Base-by-base conservation (phyloP, 495 filamentous ascomycete species). In the Trichoderma reesei region DNA sequence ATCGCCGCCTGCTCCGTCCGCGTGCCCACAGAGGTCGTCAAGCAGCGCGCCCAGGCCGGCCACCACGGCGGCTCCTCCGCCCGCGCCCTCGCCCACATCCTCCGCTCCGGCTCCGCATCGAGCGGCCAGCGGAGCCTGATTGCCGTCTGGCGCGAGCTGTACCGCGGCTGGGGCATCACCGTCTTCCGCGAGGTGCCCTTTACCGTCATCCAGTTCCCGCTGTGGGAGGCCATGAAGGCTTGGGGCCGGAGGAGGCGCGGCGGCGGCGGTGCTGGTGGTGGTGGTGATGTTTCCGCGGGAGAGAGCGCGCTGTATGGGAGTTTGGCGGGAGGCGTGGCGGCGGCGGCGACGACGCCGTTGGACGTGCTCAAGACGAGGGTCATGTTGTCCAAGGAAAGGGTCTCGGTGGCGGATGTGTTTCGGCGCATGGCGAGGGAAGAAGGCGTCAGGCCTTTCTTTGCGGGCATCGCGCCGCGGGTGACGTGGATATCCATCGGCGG, bases 311-410 rank as follows among this genome's bases (percentile, higher is more conserved):
- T 96, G 51, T 94, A 95, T 72, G 94, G 94, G 8, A 90, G 87
- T 67, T 68, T 92, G 31, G 84, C 90, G 26, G 94, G 94, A 6
- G 91, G 88, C 0, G 82, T 96, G 62, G 90, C 94, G 34, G 94
- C 94, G 5, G 92, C 84, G 2, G 72, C 93, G 65, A 98, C 94
- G 48, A 98, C 94, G 64, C 94, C 94, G 64, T 71, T 98, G 67
- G 94, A 98, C 76, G 94, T 98, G 67, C 82, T 98, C 66, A 98
- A 98, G 82, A 98, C 94, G 66, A 80, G 94, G 65, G 85, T 98
- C 75, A 98, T 98, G 94, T 77, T 98, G 71, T 87, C 88, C 34
- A 76, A 79, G 70, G 71, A 81, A 72, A 81, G 82, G 59, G 80
- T 86, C 68, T 76, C 81, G 13, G 78, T 89, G 31, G 67, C 75